Evolutionary conservation across 768 basidiomycete genomes (phyloP).

Genomic region (Lactarius pseudohatsudake): DNA sequence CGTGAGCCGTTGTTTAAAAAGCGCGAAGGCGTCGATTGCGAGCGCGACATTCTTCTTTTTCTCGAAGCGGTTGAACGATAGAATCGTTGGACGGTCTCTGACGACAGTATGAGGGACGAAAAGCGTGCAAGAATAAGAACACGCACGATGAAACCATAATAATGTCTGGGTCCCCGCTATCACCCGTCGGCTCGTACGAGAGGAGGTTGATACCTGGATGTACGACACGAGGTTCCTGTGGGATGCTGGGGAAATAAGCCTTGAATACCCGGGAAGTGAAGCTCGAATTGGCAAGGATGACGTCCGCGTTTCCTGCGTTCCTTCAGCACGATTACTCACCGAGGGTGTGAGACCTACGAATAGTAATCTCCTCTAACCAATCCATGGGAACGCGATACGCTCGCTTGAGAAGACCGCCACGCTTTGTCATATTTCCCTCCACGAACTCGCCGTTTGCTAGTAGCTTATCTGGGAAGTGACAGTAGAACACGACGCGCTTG

Average conservation of each 20-base stretch:
- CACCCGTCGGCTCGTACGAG: conserved; percentile 53
- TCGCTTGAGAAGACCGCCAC: conserved; percentile 56
- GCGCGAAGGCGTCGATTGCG: conserved; percentile 77
- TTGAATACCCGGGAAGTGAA: conserved; percentile 86
- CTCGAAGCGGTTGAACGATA: conserved; percentile 95
- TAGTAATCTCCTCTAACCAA: conserved; percentile 85
- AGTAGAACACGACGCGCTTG: conserved; percentile 94
- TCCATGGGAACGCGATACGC: conserved; percentile 91
- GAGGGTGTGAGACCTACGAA: conserved; percentile 51
- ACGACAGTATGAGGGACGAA: conserved; percentile 12
- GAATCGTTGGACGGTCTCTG: conserved; percentile 67
- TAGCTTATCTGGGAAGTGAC: conserved; percentile 96
- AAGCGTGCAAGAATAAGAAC: neutral
- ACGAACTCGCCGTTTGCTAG: conserved; percentile 69
- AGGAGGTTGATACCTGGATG: conserved; percentile 91
- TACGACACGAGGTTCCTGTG: conserved; percentile 67
- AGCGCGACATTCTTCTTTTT: conserved; percentile 88
- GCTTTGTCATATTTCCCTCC: conserved; percentile 49
- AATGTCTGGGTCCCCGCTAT: conserved; percentile 53
- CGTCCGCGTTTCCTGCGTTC: conserved; percentile 76
- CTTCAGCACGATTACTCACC: neutral
- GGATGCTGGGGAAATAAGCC: conserved; percentile 70
- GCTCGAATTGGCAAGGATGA: conserved; percentile 86
- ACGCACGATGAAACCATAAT: conserved; percentile 58
- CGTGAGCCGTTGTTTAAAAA: conserved; percentile 40